Evolutionary conservation across 306 rosid species (phyloP).

Genomic region (Adenanthera pavonina): DNA sequence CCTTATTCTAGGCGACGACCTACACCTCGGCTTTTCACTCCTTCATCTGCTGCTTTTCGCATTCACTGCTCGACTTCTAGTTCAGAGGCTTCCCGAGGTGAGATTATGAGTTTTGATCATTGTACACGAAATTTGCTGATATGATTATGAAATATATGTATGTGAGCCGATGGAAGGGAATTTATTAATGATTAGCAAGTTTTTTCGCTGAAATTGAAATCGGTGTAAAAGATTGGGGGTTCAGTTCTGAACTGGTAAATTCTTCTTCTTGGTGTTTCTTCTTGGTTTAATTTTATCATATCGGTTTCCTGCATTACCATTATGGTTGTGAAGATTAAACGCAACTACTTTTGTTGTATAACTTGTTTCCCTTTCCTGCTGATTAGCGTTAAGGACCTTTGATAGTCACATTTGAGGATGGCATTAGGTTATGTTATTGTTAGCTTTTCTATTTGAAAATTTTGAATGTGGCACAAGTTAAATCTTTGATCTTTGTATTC

Average conservation of each 20-base stretch:
- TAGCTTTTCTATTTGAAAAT: neutral
- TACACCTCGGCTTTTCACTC: neutral
- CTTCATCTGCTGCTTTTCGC: constrained; percentile 3
- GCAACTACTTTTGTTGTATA: neutral
- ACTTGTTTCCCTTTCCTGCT: neutral
- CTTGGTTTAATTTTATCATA: neutral
- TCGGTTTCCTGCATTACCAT: neutral
- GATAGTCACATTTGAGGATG: neutral
- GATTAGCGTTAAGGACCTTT: neutral
- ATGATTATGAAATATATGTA: neutral
- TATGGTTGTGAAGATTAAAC: neutral
- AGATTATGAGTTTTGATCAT: neutral
- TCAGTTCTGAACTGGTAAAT: neutral
- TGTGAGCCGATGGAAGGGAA: no score
- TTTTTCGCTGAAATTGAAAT: neutral
- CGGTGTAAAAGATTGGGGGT: neutral
- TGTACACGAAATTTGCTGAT: neutral
- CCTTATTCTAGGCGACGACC: neutral
- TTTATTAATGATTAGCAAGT: neutral
- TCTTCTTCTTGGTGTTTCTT: neutral
- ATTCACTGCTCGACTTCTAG: constrained; percentile 44
- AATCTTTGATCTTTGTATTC: neutral
- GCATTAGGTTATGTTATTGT: neutral
- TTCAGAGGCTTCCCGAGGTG: constrained; percentile 43
- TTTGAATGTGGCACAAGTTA: neutral